A percentile compares a stretch with the other conserved stretches of the same genome.
Conservation (phyloP, 345 rosid species). For the Aquilaria sinensis region DNA sequence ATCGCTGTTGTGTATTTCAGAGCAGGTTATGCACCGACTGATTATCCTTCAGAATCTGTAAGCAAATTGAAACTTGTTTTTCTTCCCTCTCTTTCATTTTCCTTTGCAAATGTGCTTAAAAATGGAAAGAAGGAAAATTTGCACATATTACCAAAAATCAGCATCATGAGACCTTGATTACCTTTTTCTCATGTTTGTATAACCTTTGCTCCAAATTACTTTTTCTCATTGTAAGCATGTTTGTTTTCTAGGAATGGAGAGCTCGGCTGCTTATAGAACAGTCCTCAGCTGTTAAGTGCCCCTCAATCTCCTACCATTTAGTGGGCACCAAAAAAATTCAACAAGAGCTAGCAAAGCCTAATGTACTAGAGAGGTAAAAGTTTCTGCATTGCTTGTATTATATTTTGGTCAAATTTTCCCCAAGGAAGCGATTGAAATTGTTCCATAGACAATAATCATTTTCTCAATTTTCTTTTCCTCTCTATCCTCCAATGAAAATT, state of each 20-base stretch:
- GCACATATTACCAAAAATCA: too few species aligned
- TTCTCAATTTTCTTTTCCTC: too few species aligned
- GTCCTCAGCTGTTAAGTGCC: slow-evolving; percentile 83
- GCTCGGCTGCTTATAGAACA: slow-evolving; percentile 78
- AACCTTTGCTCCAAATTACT: too few species aligned
- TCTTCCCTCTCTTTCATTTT: slow-evolving; percentile 1
- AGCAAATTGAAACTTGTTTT: slow-evolving; percentile 18
- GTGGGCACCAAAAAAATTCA: slow-evolving; percentile 92
- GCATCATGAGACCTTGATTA: too few species aligned
- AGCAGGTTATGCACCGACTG: slow-evolving; percentile 86
- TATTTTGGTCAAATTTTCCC: too few species aligned
- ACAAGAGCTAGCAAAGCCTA: slow-evolving; percentile 90
- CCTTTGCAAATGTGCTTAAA: too few species aligned
- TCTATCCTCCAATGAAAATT: too few species aligned
- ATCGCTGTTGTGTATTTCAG: slow-evolving; percentile 80
- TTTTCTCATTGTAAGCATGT: not conserved
- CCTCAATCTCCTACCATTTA: slow-evolving; percentile 92
- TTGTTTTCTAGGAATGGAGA: slow-evolving; percentile 73
- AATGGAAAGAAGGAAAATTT: too few species aligned
- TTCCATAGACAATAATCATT: too few species aligned
- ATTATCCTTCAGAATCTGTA: slow-evolving; percentile 93
- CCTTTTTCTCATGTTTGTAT: too few species aligned
- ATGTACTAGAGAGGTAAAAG: slow-evolving; percentile 78
- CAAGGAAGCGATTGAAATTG: too few species aligned
- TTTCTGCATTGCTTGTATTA: not conserved